Evolutionary conservation across 805 yeast genomes (phyloP), one percentile per base, ranked within the genome.

Genomic region (Wickerhamomyces sydowiorum): DNA sequence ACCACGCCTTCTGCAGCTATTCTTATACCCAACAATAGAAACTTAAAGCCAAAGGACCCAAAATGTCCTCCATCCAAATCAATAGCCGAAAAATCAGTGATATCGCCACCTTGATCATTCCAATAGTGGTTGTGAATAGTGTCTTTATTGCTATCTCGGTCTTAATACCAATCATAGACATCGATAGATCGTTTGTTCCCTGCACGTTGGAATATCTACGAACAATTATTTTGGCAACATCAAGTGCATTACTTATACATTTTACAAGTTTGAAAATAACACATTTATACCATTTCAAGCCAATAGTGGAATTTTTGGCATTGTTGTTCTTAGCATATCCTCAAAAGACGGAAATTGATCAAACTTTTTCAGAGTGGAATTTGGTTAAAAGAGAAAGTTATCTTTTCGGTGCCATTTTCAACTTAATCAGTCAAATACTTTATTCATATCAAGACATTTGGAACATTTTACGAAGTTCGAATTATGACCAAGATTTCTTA

Each of bases 381-480:
- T 55, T 69, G n/a, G 63, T 65, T 3, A 69, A 66, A 33, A 57
- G 65, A 36, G 70, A 67, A 48, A 59, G 66, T 2, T 67, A 56
- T 40, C 43, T 67, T 7, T 67, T 66, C 45, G 73, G 71, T 4
- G 44, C 48, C 2, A 43, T 47, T 29, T 50, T 49, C 36, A 18
- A 27, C 38, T 14, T 36, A 45, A 1, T 48, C 47, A 29, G 47
- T 63, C 12, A 55, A 57, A 2, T 66, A 68, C 62, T 56, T 66
- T 25, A 30, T 65, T 28, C 18, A 5, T 28, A 28, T 28, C 30
- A 15, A 28, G 4, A 29, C 8, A 29, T 29, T 29, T 17, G 32
- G 30, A 12, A 28, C 15, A 9, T 28, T n/a, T 4, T 28, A 28
- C 30, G 15, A 14, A 28, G 8, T 14, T 7, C 6, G 25, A 7